Evolutionary conservation across 768 basidiomycete species (phyloP).

Genomic region (Mycena olivaceomarginata): DNA sequence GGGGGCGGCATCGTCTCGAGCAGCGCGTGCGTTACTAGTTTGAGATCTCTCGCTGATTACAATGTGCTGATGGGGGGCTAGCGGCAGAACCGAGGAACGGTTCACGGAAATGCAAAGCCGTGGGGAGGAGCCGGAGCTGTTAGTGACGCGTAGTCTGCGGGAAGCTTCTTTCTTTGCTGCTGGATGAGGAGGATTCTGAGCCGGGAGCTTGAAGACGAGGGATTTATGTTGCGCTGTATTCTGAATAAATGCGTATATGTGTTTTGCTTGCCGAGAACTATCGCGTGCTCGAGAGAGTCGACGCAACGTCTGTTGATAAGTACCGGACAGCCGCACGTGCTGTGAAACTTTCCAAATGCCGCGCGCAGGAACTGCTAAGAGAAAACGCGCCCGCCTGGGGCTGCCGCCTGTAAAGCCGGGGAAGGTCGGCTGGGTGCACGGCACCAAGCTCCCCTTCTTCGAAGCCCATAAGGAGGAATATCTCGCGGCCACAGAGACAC

Average conservation of each 20-base stretch:
- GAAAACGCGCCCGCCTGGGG: conserved; percentile 1
- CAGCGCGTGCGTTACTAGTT: conserved; percentile 10
- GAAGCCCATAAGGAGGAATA: not conserved
- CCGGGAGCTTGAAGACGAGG: no score
- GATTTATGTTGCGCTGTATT: no score
- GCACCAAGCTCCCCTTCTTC: conserved; percentile 1
- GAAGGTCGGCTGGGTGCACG: conserved; percentile 17
- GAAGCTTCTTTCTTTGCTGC: not conserved
- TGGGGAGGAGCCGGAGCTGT: conserved; percentile 18
- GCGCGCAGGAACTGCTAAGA: not conserved
- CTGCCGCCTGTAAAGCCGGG: conserved; percentile 8
- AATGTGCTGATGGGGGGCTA: not conserved
- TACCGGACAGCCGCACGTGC: not conserved
- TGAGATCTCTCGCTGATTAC: not conserved
- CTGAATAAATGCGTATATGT: not conserved
- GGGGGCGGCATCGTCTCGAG: conserved; percentile 12
- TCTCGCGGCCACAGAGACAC: not conserved
- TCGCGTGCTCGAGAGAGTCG: not conserved
- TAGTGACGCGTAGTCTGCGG: conserved; percentile 1
- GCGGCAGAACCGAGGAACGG: not conserved
- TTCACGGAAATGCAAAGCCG: conserved; percentile 4
- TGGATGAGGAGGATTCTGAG: not conserved
- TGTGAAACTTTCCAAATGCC: not conserved
- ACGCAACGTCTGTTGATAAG: not conserved
- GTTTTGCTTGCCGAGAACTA: not conserved